phyloP scores from a whole-genome alignment of 768 basidiomycete genomes.

The Pulveroboletus sp. region DNA sequence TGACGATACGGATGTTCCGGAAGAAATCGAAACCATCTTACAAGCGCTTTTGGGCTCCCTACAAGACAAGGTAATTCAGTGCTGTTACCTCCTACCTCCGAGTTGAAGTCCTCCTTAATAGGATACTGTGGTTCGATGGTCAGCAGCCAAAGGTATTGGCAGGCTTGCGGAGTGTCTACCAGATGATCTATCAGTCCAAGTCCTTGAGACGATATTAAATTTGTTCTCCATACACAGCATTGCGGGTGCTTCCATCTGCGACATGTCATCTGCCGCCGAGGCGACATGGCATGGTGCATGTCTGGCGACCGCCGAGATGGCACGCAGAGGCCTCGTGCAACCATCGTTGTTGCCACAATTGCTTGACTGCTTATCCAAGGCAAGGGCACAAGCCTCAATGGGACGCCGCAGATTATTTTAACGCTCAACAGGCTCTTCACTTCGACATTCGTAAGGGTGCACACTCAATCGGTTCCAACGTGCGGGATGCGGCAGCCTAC shows the following conservation, averaged over 20 bases:
- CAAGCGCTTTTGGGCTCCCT: slow-evolving; percentile 68
- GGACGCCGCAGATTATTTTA: slow-evolving; percentile 10
- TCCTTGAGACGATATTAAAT: slow-evolving; percentile 72
- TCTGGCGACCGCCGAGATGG: slow-evolving; percentile 89
- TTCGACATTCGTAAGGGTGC: slow-evolving; percentile 91
- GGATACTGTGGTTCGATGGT: slow-evolving; percentile 95
- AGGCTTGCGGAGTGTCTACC: slow-evolving; percentile 81
- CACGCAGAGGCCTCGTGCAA: slow-evolving; percentile 70
- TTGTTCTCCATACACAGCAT: slow-evolving; percentile 76
- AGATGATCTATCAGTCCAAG: slow-evolving; percentile 65
- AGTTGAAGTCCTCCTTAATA: slow-evolving; percentile 29
- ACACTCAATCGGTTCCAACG: slow-evolving; percentile 90
- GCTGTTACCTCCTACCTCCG: background rate
- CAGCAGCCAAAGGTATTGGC: slow-evolving; percentile 87
- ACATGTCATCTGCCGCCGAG: slow-evolving; percentile 75
- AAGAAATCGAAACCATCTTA: slow-evolving; percentile 69
- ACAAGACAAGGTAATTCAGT: slow-evolving; percentile 69
- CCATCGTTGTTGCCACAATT: slow-evolving; percentile 54
- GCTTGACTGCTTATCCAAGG: slow-evolving; percentile 80
- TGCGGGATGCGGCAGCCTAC: slow-evolving; percentile 92
- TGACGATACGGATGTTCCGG: slow-evolving; percentile 63
- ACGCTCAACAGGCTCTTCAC: slow-evolving; percentile 62
- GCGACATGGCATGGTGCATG: slow-evolving; percentile 93
- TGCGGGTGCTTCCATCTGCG: slow-evolving; percentile 58
- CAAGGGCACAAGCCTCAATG: slow-evolving; percentile 25